Evolutionary conservation across 768 basidiomycete species (phyloP).

Genomic region (Cytidiella melzeri): DNA sequence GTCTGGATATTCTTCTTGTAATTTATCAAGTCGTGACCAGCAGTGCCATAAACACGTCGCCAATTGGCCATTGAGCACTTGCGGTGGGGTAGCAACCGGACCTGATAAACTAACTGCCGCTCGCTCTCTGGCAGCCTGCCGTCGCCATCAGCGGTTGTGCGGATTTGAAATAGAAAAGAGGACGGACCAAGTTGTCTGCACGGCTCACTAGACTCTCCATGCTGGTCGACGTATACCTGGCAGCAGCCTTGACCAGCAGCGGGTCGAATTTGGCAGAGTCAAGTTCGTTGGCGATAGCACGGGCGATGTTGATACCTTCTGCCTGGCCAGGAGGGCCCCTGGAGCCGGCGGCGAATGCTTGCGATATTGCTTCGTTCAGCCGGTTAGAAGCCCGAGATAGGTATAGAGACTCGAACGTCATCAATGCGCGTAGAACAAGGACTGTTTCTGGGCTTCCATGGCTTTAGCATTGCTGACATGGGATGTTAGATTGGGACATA

Average conservation of each 20-base stretch:
- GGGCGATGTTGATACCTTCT: constrained; percentile 73
- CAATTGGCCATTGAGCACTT: constrained; percentile 69
- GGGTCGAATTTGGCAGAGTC: constrained; percentile 94
- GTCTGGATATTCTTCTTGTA: constrained; percentile 62
- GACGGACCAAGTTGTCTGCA: constrained; percentile 63
- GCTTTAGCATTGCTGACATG: not conserved
- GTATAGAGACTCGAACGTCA: constrained; percentile 83
- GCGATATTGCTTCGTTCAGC: constrained; percentile 75
- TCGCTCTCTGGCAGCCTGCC: constrained; percentile 70
- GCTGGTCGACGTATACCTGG: constrained; percentile 61
- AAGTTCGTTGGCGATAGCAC: constrained; percentile 83
- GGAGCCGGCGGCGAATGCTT: constrained; percentile 67
- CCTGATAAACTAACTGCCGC: constrained; percentile 71
- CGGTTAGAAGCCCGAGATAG: constrained; percentile 77
- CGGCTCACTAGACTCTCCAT: constrained; percentile 64
- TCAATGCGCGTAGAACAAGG: constrained; percentile 76
- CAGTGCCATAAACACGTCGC: constrained; percentile 77
- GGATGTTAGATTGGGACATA: constrained; percentile 21
- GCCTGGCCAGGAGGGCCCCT: constrained; percentile 64
- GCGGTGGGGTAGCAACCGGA: constrained; percentile 72
- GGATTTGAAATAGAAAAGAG: not conserved
- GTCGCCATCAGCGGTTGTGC: not conserved
- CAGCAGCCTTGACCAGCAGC: constrained; percentile 71
- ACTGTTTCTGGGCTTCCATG: constrained; percentile 83
- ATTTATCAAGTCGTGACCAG: constrained; percentile 58